Base-by-base conservation (phyloP, 768 basidiomycete genomes). In the Mycena leptocephala region DNA sequence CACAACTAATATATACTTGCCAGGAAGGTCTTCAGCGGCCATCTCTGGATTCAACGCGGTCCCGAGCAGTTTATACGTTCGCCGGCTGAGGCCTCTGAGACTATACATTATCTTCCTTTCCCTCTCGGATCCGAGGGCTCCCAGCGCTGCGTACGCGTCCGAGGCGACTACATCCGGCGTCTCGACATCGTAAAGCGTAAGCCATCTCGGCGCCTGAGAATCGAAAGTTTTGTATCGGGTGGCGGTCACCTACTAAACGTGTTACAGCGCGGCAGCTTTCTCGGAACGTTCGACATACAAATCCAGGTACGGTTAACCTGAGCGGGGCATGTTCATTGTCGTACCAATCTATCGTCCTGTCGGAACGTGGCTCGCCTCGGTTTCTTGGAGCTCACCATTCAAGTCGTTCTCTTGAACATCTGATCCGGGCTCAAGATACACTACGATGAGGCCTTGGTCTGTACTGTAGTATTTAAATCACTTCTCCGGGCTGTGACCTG, bases 211-310 rank as follows among this genome's bases (percentile, higher is more conserved):
- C 37, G 74, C 70, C 33, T 71, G 53, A 22, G 48, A 64, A 67
- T 82, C 81, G 43, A 70, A 71, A 13, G 84, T 84, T 64, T 83
- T 84, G 81, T 83, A 86, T 24, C 84, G 82, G 30, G 80, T 30
- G 3, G 83, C 83, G 32, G 78, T 81, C 28, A 51, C 53, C 68
- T 75, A 13, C 8, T 2, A 59, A 35, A 14, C n/a, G 18, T 14
- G 6, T 18, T 11, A 9, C 35, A 37, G 35, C 35, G 13, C 13
- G 35, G 35, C n/a, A n/a, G n/a, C n/a, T 37, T 13, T 37, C 9
- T 1, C n/a, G 5, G 10, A 61, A 61, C 4, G 22, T 20, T 2
- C 11, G 35, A n/a, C 35, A 3, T 61, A 61, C 61, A 18, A 26
- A 41, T n/a, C 61, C 39, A 24, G 37, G 61, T 5, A 35, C 58